Percentiles rank a stretch among this genome's conserved stretches.
Conservation (phyloP, 176 grass and related monocot species). For the Guadua angustifolia region DNA sequence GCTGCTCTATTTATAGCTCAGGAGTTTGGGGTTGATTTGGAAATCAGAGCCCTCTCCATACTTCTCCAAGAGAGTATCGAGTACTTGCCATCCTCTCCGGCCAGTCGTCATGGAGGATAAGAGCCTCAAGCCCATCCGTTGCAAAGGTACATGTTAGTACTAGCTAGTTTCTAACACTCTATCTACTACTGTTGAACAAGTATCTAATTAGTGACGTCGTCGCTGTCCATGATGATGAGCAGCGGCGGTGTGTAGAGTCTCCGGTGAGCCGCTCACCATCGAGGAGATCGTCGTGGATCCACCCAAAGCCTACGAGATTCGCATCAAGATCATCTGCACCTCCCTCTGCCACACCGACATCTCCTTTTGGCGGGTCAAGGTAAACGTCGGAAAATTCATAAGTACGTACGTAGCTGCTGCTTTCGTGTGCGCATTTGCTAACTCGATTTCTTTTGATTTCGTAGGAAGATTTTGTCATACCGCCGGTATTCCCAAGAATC, state of each 20-base stretch:
- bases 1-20: background rate
- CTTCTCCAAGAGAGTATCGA: background rate
- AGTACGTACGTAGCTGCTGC: background rate
- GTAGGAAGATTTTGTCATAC: background rate
- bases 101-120: constrained; percentile 42
- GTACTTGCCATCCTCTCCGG: background rate
- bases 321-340: constrained; percentile 71
- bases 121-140: constrained; percentile 54
- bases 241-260: constrained; percentile 72
- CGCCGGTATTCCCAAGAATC: constrained; percentile 56
- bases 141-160: constrained; percentile 55
- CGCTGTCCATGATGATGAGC: background rate
- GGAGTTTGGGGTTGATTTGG: background rate
- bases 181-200: background rate
- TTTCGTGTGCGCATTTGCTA: background rate
- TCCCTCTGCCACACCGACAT: constrained; percentile 77
- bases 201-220: background rate
- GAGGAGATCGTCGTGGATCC: constrained; percentile 86
- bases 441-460: background rate
- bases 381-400: background rate
- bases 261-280: constrained; percentile 58
- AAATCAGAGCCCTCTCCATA: background rate
- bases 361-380: constrained; percentile 64
- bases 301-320: constrained; percentile 62
- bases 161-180: background rate